phyloP scores from a whole-genome alignment of 1,139 yeast genomes.

The Pichia terricola region DNA sequence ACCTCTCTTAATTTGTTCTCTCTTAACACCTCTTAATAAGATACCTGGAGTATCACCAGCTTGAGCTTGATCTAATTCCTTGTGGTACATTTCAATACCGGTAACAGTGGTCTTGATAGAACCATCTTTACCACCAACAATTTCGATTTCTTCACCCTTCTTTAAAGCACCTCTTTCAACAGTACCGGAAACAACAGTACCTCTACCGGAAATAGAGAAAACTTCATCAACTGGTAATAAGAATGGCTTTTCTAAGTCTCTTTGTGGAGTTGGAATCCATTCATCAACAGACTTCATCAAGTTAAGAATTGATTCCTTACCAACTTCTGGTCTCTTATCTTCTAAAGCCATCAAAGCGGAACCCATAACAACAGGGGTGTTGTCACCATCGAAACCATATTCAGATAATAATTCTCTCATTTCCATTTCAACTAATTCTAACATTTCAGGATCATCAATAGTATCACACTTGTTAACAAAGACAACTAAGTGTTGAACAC shows the following conservation, averaged over 20 bases:
- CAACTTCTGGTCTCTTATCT: slow-evolving; percentile 82
- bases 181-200: slow-evolving; percentile 98
- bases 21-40: slow-evolving; percentile 94
- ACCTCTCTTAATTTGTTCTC: slow-evolving; percentile 95
- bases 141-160: slow-evolving; percentile 98
- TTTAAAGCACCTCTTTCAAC: slow-evolving; percentile 95
- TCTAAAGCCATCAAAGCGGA: slow-evolving; percentile 97
- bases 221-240: slow-evolving; percentile 96
- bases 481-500: slow-evolving; percentile 95
- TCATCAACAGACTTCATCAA: slow-evolving; percentile 89
- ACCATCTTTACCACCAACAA: slow-evolving; percentile 83
- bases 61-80: slow-evolving; percentile 93
- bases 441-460: slow-evolving; percentile 97
- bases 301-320: slow-evolving; percentile 73
- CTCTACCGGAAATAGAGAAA: slow-evolving; percentile 98
- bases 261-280: slow-evolving; percentile 89
- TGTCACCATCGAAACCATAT: slow-evolving; percentile 97
- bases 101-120: slow-evolving; percentile 92
- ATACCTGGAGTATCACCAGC: slow-evolving; percentile 99
- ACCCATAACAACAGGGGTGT: slow-evolving; percentile 97
- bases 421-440: slow-evolving; percentile 99
- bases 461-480: slow-evolving; percentile 97
- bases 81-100: slow-evolving; percentile 98
- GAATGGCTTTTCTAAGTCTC: slow-evolving; percentile 96
- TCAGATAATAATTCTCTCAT: slow-evolving; percentile 91